A percentile compares a stretch with the other conserved stretches of the same genome.
Evolutionary conservation across 768 basidiomycete species (phyloP).

Genomic region (Lentinula aciculospora): DNA sequence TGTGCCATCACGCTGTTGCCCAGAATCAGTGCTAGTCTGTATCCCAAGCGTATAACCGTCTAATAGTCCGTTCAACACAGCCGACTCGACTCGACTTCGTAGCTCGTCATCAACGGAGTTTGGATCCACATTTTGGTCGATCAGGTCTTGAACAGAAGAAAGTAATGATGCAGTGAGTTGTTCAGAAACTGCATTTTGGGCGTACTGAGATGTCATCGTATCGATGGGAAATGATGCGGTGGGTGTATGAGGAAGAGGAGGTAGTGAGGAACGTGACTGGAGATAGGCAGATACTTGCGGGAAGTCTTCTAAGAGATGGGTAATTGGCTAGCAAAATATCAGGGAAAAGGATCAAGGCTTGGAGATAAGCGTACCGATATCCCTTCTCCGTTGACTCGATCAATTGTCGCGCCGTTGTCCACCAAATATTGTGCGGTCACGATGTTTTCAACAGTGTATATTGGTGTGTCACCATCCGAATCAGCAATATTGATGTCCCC

Average conservation of each 20-base stretch:
- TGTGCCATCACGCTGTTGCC: neutral
- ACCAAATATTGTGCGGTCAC: slow-evolving; percentile 76
- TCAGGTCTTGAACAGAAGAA: slow-evolving; percentile 59
- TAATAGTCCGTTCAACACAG: slow-evolving; percentile 62
- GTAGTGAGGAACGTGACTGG: slow-evolving; percentile 28
- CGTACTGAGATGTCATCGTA: slow-evolving; percentile 36
- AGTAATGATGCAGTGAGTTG: slow-evolving; percentile 63
- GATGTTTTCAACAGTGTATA: slow-evolving; percentile 83
- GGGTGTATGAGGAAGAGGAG: slow-evolving; percentile 11
- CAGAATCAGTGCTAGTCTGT: neutral
- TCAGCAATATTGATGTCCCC: slow-evolving; percentile 87
- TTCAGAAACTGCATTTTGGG: slow-evolving; percentile 66
- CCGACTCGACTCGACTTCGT: slow-evolving; percentile 51
- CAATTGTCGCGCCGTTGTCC: slow-evolving; percentile 65
- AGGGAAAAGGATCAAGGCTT: neutral
- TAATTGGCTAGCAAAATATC: slow-evolving; percentile 50
- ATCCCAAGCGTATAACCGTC: slow-evolving; percentile 52
- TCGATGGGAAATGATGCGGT: slow-evolving; percentile 16
- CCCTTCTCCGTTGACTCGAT: slow-evolving; percentile 64
- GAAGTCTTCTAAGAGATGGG: slow-evolving; percentile 67
- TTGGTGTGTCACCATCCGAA: slow-evolving; percentile 84
- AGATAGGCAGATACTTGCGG: slow-evolving; percentile 61
- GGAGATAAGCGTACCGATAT: slow-evolving; percentile 52
- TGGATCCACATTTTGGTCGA: slow-evolving; percentile 62
- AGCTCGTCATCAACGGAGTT: slow-evolving; percentile 61